Base-by-base conservation (phyloP, 2,329 filamentous ascomycete species). In the Cytospora paraplurivora region DNA sequence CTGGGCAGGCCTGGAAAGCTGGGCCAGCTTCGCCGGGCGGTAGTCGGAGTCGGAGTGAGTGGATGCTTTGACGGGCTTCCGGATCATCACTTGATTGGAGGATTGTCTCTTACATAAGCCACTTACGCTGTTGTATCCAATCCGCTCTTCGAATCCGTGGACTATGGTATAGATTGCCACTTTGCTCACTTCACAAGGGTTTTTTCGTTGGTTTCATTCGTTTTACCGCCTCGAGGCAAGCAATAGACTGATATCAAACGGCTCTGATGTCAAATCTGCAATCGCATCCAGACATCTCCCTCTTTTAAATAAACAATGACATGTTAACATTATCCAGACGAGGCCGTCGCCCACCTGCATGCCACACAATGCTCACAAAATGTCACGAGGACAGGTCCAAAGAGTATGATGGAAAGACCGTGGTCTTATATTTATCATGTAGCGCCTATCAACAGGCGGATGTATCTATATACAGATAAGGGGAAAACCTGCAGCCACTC, bases 401-500 rank as follows among this genome's bases (percentile, higher is more conserved):
- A 41, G 10, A 61, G 32, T 47, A 33, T n/a, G 37, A 33, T 55
- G 33, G 15, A 55, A 61, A 38, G 33, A n/a, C 59, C 59, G 54
- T 61, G 32, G 21, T 10, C 21, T 47, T 49, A 27, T 59, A 52
- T 52, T 34, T 4, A 10, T 50, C 52, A 52, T 61, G 34, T 47
- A 37, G 33, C 19, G 51, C 51, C 59, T 55, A 37, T 1, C 11
- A 3, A 2, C n/a, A 61, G 59, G 59, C 51, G 37, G 7, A 52
- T 35, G 7, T 41, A 51, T 19, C 27, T 63, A 59, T 58, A 19
- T 63, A 63, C 55, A 63, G 52, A 27, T 35, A 34, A 59, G 17
- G 7, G 61, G 47, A 53, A 37, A 37, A 51, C 55, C 61, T 37
- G 52, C 61, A 63, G 54, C 62, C 53, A 59, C 55, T 56, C 56